These are phyloP conservation scores for Boletus subparvulus DNA, from an alignment of 768 basidiomycete species.

Conservation along the genomic window DNA sequence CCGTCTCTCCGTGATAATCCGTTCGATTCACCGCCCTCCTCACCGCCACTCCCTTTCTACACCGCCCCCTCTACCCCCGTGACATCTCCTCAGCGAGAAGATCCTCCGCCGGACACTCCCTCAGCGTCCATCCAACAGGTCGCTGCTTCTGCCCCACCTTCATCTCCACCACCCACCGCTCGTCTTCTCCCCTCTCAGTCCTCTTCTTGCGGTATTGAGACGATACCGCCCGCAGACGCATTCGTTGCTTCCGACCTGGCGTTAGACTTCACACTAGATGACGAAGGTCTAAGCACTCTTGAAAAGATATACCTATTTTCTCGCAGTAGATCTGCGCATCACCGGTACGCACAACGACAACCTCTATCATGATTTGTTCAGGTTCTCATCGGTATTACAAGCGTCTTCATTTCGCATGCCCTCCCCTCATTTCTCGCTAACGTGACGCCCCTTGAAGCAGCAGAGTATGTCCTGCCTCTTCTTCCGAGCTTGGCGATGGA, in stretches of 20 bases:
- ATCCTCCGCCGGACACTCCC: constrained; percentile 26
- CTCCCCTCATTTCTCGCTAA: constrained; percentile 75
- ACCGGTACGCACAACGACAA: constrained; percentile 38
- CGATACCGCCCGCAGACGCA: constrained; percentile 26
- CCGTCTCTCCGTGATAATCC: constrained; percentile 38
- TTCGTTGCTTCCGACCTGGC: constrained; percentile 30
- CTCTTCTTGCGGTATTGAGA: constrained; percentile 29
- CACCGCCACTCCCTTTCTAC: constrained; percentile 42
- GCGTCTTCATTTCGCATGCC: constrained; percentile 82
- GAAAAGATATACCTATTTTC: constrained; percentile 93
- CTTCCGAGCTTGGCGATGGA: constrained; percentile 83
- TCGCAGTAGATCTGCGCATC: constrained; percentile 67
- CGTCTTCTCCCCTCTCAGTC: constrained; percentile 23
- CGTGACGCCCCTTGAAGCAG: constrained; percentile 82
- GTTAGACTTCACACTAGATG: constrained; percentile 55
- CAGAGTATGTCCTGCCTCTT: constrained; percentile 92
- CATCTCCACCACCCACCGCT: constrained; percentile 27
- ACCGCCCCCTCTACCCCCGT: constrained; percentile 51
- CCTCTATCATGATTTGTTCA: neutral
- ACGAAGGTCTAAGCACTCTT: constrained; percentile 78
- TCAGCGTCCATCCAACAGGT: constrained; percentile 20
- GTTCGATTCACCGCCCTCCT: constrained; percentile 37
- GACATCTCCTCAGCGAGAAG: constrained; percentile 40
- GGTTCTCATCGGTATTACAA: constrained; percentile 35
- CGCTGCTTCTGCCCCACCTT: constrained; percentile 17